These are phyloP conservation scores for Gnaphalium uliginosum DNA, from an alignment of 129 eudicot species.

Conservation along the genomic window DNA sequence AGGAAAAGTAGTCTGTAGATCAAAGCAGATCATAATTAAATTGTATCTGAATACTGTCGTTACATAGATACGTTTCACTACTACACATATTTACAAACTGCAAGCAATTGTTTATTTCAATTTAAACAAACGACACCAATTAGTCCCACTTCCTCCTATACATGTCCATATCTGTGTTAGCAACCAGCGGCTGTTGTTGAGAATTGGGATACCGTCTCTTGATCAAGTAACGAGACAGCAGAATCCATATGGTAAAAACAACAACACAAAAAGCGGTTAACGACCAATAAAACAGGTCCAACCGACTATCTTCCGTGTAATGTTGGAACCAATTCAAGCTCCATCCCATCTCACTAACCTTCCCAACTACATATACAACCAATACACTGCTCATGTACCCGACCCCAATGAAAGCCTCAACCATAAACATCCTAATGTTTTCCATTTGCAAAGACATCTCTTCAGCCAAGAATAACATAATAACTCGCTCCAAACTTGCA, in stretches of 20 bases:
- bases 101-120: not conserved
- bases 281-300: not conserved
- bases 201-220: not conserved
- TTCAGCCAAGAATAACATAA: not conserved
- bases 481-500: not conserved
- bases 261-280: not conserved
- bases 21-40: too few relatives aligned
- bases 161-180: not conserved
- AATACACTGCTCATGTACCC: not conserved
- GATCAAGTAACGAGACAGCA: not conserved
- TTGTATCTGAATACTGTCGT: too few relatives aligned
- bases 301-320: constrained; percentile 1
- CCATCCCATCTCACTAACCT: not conserved
- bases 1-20: too few relatives aligned
- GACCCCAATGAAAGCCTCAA: not conserved
- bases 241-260: not conserved
- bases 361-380: constrained; percentile 1
- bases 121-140: too few relatives aligned
- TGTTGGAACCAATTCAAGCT: not conserved
- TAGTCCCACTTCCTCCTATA: not conserved
- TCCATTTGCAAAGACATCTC: not conserved
- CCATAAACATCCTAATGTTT: not conserved
- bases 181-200: not conserved
- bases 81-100: not conserved
- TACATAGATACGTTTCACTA: not conserved